These are phyloP conservation scores for Globisporangium cystogenes DNA, from an alignment of 352 stramenopile species.

Conservation along the genomic window DNA sequence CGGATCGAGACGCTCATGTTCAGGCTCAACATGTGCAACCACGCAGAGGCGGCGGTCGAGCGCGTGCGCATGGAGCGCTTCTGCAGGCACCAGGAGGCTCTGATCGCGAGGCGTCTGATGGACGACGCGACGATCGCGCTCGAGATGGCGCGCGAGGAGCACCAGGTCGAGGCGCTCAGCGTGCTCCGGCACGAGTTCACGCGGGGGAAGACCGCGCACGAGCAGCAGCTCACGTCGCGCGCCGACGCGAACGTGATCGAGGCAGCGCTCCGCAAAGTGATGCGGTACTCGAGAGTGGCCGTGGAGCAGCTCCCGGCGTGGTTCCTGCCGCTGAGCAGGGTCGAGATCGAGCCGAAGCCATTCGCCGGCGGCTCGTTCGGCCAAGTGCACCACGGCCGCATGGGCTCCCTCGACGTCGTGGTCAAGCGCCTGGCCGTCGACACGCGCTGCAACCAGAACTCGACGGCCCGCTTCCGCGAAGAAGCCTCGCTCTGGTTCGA, in stretches of 20 bases:
- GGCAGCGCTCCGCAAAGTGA: constrained; percentile 3
- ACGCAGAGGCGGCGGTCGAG: background rate
- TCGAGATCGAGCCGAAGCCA: background rate
- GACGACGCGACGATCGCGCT: constrained; percentile 1
- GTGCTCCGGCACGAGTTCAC: background rate
- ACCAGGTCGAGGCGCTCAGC: constrained; percentile 1
- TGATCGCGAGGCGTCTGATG: background rate
- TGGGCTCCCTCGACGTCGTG: background rate
- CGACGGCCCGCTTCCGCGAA: background rate
- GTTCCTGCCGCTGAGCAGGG: background rate
- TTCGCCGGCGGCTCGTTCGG: constrained; percentile 5
- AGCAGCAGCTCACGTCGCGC: background rate
- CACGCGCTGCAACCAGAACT: background rate
- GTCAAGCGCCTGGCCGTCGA: constrained; percentile 4
- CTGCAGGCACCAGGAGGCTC: background rate
- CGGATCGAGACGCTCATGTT: background rate
- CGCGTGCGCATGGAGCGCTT: background rate
- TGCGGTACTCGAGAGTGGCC: background rate
- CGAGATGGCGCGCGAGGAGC: background rate
- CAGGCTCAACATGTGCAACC: background rate
- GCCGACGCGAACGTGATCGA: background rate
- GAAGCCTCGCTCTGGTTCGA: constrained; percentile 11
- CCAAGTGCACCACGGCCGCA: background rate
- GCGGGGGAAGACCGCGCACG: too few relatives aligned
- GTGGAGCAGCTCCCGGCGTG: background rate